Evolutionary conservation across 176 grass and related monocot genomes (phyloP), one percentile per base, ranked within the genome.

Genomic region (Eragrostis curvula): DNA sequence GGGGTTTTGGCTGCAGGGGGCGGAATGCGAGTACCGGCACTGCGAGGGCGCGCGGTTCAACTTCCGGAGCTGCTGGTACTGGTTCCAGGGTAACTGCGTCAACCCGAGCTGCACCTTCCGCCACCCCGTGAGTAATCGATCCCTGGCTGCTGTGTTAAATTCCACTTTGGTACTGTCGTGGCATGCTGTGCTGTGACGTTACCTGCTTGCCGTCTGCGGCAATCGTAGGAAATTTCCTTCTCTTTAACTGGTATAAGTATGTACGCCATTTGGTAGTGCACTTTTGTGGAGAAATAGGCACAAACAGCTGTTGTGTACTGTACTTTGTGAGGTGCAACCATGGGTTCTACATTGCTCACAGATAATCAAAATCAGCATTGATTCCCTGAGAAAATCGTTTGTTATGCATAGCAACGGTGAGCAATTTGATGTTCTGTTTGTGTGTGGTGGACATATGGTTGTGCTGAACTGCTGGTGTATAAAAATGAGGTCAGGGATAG

Each of bases 101-200:
- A 89, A 89, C 36, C 83, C 83, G 52, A 89, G 78, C 63, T 89
- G 82, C 77, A 71, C 82, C 17, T 89, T 89, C 59, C 82, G 87
- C 49, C 87, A 85, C 66, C 77, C 87, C 13, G 78, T 89, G 77
- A 66, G 87, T 89, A 12, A 68, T 60, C 16, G 70, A 72, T 13
- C 24, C 9, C 58, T 18, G 1, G 42, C 28, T n/a, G 6, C 85
- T 51, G 48, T 11, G 43, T 81, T 73, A 24, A 56, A 23, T 73
- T 24, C 68, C 45, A 36, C 32, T 73, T 65, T 25, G 17, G 53
- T 74, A 32, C n/a, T 69, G 8, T 69, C 40, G 24, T 75, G 52
- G n/a, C 14, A 8, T 12, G 3, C 13, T 40, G 16, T 52, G 65
- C 48, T 43, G 16, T 11, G 32, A 36, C 4, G 32, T 36, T 36